These are phyloP conservation scores for Umbellularia californica DNA, from an alignment of 164 flowering plant species.

Conservation along the genomic window DNA sequence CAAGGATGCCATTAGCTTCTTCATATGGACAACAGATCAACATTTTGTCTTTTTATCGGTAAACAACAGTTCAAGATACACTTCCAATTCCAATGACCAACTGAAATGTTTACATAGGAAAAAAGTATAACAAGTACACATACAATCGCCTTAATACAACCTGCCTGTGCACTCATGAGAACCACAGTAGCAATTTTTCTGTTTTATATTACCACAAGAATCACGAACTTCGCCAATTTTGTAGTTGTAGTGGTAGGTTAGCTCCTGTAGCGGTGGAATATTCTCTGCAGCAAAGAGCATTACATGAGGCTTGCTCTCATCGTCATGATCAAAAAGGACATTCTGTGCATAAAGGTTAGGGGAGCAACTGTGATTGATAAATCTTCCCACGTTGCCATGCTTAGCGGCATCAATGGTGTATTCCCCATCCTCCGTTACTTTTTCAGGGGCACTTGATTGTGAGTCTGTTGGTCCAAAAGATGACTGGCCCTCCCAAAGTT, in stretches of 20 bases:
- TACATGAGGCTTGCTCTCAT: slow-evolving; percentile 73
- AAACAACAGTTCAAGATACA: not conserved
- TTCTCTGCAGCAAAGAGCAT: slow-evolving; percentile 90
- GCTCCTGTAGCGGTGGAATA: slow-evolving; percentile 80
- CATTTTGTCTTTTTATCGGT: not conserved
- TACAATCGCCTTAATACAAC: slow-evolving; percentile 44
- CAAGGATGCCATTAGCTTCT: not conserved
- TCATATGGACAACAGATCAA: not conserved
- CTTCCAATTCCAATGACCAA: not conserved
- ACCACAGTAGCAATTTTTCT: slow-evolving; percentile 75
- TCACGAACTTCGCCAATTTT: slow-evolving; percentile 58
- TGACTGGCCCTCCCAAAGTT: slow-evolving; percentile 39
- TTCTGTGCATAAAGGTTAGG: slow-evolving; percentile 90
- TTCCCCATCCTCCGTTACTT: slow-evolving; percentile 44
- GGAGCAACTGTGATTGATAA: slow-evolving; percentile 88
- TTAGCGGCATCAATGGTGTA: slow-evolving; percentile 75
- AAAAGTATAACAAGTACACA: not conserved
- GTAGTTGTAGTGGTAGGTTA: slow-evolving; percentile 83
- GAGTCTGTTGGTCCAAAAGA: slow-evolving; percentile 38
- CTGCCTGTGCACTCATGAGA: slow-evolving; percentile 76
- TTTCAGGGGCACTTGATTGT: slow-evolving; percentile 18
- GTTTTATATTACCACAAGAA: slow-evolving; percentile 59
- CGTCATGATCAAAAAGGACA: slow-evolving; percentile 81
- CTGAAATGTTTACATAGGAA: not conserved
- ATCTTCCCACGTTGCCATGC: slow-evolving; percentile 73